Conservation (phyloP, 768 basidiomycete species). For the Tephrocybe sp. region DNA sequence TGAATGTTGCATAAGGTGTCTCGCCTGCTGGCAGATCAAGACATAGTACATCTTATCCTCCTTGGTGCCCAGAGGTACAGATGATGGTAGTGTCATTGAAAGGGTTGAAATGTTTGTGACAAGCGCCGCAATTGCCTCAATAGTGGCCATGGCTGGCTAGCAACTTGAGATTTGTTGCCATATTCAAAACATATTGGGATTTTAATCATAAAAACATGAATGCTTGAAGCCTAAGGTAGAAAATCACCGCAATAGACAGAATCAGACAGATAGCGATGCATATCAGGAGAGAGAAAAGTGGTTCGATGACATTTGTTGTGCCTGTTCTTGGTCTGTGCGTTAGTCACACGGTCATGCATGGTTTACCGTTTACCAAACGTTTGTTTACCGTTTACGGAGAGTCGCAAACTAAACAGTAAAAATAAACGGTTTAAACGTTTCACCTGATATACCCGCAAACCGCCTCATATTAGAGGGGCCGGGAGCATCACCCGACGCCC, state of each 20-base stretch:
- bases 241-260: neutral
- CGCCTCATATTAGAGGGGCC: no score
- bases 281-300: neutral
- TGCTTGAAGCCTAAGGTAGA: neutral
- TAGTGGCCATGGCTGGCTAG: neutral
- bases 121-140: neutral
- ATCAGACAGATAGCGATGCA: neutral
- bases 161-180: no score
- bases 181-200: neutral
- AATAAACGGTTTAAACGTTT: slow-evolving; percentile 8
- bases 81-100: neutral
- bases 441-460: slow-evolving; percentile 5
- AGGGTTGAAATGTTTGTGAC: neutral
- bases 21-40: neutral
- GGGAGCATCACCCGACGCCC: no score
- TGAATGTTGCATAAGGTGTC: neutral
- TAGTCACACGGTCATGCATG: neutral
- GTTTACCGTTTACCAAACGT: slow-evolving; percentile 3
- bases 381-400: slow-evolving; percentile 2
- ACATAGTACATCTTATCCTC: slow-evolving; percentile 4
- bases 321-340: no score
- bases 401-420: slow-evolving; percentile 6
- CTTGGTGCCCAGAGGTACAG: neutral
- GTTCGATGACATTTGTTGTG: no score
- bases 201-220: neutral